A percentile compares a stretch with the other conserved stretches of the same genome.
phyloP scores from a whole-genome alignment of 768 basidiomycete species.

The Tylopilus sp. region DNA sequence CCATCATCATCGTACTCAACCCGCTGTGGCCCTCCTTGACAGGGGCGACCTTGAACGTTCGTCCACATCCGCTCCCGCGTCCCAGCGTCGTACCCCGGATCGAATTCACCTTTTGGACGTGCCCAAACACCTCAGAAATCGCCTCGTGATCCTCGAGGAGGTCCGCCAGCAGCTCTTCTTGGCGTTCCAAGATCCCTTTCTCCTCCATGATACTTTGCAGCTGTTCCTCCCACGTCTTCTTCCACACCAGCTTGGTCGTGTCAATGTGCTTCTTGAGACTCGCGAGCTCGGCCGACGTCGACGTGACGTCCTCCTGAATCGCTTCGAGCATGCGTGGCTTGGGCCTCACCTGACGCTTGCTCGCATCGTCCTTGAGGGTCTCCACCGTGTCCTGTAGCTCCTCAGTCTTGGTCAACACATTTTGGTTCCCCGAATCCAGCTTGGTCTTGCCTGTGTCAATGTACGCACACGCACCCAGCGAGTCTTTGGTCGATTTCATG shows the following conservation, averaged over 20 bases:
- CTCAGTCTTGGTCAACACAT: constrained; percentile 88
- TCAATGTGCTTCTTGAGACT: constrained; percentile 81
- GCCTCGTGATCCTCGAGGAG: constrained; percentile 91
- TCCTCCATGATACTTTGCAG: constrained; percentile 96
- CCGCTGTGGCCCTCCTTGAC: constrained; percentile 67
- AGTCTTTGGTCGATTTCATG: constrained; percentile 86
- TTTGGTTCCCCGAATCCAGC: constrained; percentile 86
- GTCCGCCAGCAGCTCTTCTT: constrained; percentile 87
- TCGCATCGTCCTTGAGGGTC: constrained; percentile 83
- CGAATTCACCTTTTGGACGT: constrained; percentile 86
- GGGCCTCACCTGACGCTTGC: constrained; percentile 83
- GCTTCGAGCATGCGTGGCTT: constrained; percentile 66
- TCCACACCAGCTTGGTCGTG: constrained; percentile 93
- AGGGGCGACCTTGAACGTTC: constrained; percentile 57
- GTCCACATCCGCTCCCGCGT: constrained; percentile 36
- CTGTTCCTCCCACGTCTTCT: constrained; percentile 98
- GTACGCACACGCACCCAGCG: constrained; percentile 75
- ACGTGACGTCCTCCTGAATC: constrained; percentile 68
- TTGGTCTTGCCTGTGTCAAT: constrained; percentile 91
- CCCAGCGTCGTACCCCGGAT: constrained; percentile 52
- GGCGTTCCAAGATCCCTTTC: constrained; percentile 89
- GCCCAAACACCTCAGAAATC: constrained; percentile 79
- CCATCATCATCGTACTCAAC: constrained; percentile 79
- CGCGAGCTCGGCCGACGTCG: constrained; percentile 64
- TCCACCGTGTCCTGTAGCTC: constrained; percentile 91